These are phyloP conservation scores for Lophium mytilinum DNA, from an alignment of 495 filamentous ascomycete genomes.

Conservation along the genomic window DNA sequence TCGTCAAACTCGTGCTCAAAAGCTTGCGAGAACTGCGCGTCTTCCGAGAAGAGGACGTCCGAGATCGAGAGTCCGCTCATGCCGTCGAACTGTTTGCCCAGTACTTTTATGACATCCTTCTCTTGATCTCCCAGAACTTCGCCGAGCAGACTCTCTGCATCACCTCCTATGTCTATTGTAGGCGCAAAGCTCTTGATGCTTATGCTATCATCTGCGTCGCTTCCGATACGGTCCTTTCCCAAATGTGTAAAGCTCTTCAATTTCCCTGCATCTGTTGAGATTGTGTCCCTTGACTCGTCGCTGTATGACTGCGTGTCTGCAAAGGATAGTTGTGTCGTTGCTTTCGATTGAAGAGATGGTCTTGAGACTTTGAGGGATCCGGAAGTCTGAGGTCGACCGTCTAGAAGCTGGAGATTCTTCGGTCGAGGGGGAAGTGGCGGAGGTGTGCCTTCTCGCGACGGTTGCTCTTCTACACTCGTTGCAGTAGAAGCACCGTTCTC, in stretches of 20 bases:
- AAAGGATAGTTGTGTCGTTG: constrained; percentile 75
- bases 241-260: constrained; percentile 27
- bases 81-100: constrained; percentile 48
- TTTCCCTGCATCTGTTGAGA: constrained; percentile 26
- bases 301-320: constrained; percentile 66
- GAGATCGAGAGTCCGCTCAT: constrained; percentile 31
- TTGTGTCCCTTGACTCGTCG: constrained; percentile 36
- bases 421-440: constrained; percentile 25
- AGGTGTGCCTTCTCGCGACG: constrained; percentile 20
- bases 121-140: constrained; percentile 50
- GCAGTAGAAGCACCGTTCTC: constrained; percentile 3
- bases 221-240: constrained; percentile 43
- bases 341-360: constrained; percentile 51
- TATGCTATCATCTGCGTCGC: constrained; percentile 67
- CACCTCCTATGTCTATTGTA: constrained; percentile 61
- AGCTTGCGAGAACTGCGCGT: constrained; percentile 46
- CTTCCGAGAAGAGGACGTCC: constrained; percentile 42
- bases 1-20: constrained; percentile 74
- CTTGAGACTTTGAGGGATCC: constrained; percentile 8
- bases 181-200: constrained; percentile 79
- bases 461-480: neutral
- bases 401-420: constrained; percentile 6
- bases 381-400: constrained; percentile 16
- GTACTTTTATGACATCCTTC: constrained; percentile 52
- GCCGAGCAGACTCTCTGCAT: constrained; percentile 74